These are phyloP conservation scores for Cicer arietinum DNA, from an alignment of 306 rosid species.

Conservation along the genomic window DNA sequence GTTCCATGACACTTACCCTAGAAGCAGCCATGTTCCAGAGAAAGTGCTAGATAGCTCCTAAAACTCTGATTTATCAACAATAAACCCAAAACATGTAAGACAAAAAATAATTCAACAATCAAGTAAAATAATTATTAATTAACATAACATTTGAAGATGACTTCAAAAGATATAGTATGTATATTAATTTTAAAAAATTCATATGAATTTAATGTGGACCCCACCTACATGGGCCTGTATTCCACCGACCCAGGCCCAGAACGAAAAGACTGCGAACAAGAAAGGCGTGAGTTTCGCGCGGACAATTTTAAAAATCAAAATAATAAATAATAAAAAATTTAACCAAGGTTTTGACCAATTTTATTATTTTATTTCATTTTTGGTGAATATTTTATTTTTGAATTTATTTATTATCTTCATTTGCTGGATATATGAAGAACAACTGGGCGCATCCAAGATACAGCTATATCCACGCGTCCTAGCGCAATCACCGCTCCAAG, in stretches of 20 bases:
- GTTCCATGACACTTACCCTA: slow-evolving; percentile 54
- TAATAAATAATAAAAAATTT: neutral
- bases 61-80: slow-evolving; percentile 28
- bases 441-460: slow-evolving; percentile 47
- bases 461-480: slow-evolving; percentile 54
- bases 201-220: slow-evolving; percentile 32
- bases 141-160: slow-evolving; percentile 21
- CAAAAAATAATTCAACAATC: slow-evolving; percentile 30
- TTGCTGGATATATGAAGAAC: slow-evolving; percentile 14
- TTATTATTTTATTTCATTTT: neutral
- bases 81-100: neutral
- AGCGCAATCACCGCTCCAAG: slow-evolving; percentile 25
- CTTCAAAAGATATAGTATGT: neutral
- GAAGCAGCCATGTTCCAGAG: slow-evolving; percentile 63
- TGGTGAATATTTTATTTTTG: no score
- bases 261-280: neutral
- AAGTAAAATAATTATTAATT: slow-evolving; percentile 19
- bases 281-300: slow-evolving; percentile 24
- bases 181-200: neutral
- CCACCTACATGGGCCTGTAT: slow-evolving; percentile 40
- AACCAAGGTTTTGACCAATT: slow-evolving; percentile 32
- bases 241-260: slow-evolving; percentile 32
- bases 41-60: slow-evolving; percentile 26
- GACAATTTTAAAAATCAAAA: slow-evolving; percentile 28
- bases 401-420: neutral